Evolutionary conservation across 768 basidiomycete genomes (phyloP).

Genomic region (Boletus rufocinnamomeus): DNA sequence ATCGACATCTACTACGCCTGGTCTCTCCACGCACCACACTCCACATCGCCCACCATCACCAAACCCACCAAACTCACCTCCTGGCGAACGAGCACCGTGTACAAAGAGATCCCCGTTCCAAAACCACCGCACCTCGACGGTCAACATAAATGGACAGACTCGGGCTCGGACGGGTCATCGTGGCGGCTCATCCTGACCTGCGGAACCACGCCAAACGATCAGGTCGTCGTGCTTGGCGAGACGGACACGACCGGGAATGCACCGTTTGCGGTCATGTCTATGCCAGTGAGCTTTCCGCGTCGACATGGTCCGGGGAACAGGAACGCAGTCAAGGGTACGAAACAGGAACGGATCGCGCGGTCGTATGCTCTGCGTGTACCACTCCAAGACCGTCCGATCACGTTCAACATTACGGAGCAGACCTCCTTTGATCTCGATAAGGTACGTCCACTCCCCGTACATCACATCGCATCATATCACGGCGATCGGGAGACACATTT

Average conservation of each 20-base stretch:
- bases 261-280: conserved; percentile 66
- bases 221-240: conserved; percentile 45
- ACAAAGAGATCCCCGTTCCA: conserved; percentile 72
- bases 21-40: conserved; percentile 37
- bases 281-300: conserved; percentile 56
- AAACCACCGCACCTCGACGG: conserved; percentile 48
- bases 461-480: background rate
- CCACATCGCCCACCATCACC: conserved; percentile 34
- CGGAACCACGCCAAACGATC: conserved; percentile 29
- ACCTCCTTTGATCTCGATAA: conserved; percentile 94
- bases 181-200: conserved; percentile 69
- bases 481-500: background rate
- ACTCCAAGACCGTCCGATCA: conserved; percentile 1
- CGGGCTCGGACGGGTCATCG: conserved; percentile 42
- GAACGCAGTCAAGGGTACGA: conserved; percentile 33
- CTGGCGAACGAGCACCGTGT: conserved; percentile 66
- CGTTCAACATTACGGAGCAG: conserved; percentile 67
- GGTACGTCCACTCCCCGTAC: conserved; percentile 43
- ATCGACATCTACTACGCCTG: conserved; percentile 76
- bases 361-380: conserved; percentile 18
- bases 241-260: conserved; percentile 39
- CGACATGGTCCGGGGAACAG: conserved; percentile 14
- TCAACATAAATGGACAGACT: conserved; percentile 13
- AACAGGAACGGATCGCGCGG: conserved; percentile 67
- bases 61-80: conserved; percentile 68